Evolutionary conservation across 345 rosid genomes (phyloP).

Genomic region (Dipteronia dyeriana): DNA sequence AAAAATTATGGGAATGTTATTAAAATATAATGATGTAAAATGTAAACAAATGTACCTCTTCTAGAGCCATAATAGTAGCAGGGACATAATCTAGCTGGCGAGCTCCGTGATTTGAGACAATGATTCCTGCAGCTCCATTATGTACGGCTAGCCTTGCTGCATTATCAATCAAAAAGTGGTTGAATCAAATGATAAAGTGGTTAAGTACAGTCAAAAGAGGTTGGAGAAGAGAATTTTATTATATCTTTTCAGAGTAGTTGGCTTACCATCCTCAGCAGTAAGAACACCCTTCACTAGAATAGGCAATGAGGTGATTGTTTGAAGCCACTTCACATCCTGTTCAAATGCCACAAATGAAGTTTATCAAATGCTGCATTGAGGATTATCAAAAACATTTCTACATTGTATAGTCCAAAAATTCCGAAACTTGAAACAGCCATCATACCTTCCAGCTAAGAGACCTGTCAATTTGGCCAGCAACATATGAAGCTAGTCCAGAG

Average conservation of each 20-base stretch:
- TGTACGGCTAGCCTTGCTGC: slow-evolving; percentile 77
- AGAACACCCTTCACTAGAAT: slow-evolving; percentile 92
- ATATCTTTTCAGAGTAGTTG: slow-evolving; percentile 15
- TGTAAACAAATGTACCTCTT: slow-evolving; percentile 60
- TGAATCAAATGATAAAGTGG: neutral
- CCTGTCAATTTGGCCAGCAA: slow-evolving; percentile 76
- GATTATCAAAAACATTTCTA: neutral
- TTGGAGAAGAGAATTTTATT: neutral
- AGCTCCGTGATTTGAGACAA: slow-evolving; percentile 94
- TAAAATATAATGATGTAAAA: neutral
- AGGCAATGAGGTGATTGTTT: slow-evolving; percentile 87
- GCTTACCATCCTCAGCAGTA: slow-evolving; percentile 86
- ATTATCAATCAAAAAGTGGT: slow-evolving; percentile 9
- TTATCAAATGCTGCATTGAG: neutral
- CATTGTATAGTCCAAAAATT: neutral
- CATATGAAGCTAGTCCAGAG: slow-evolving; percentile 95
- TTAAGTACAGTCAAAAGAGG: neutral
- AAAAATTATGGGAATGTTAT: neutral
- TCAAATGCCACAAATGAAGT: slow-evolving; percentile 7
- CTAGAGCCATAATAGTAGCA: slow-evolving; percentile 78
- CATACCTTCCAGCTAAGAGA: slow-evolving; percentile 92
- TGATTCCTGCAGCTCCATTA: slow-evolving; percentile 84
- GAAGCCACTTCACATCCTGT: slow-evolving; percentile 91
- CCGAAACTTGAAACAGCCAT: neutral
- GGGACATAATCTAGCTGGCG: slow-evolving; percentile 96